phyloP scores from a whole-genome alignment of 805 yeast species.

The Ogataea methylovora region DNA sequence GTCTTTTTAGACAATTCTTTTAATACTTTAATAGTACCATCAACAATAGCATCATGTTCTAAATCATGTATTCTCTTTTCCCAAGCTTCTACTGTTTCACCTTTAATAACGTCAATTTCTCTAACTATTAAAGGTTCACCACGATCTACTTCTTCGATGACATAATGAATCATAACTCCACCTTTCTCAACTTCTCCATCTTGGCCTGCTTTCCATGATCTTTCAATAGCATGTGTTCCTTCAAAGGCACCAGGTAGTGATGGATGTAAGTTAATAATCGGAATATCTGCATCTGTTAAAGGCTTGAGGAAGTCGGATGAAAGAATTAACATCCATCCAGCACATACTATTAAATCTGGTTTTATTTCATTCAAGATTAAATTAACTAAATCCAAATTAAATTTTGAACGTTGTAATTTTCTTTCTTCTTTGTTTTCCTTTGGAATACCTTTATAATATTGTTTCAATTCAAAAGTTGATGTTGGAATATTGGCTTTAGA shows the following conservation, averaged over 20 bases:
- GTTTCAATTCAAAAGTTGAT: conserved; percentile 59
- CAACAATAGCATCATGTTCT: conserved; percentile 91
- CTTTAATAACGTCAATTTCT: conserved; percentile 62
- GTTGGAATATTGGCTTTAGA: conserved; percentile 62
- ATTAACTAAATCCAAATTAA: conserved; percentile 73
- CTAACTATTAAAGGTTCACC: conserved; percentile 86
- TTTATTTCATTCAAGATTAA: conserved; percentile 44
- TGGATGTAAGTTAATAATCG: conserved; percentile 91
- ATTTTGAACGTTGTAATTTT: conserved; percentile 51
- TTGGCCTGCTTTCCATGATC: conserved; percentile 95
- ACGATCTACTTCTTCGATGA: conserved; percentile 91
- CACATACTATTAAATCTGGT: conserved; percentile 91
- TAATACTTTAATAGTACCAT: conserved; percentile 70
- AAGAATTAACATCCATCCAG: conserved; percentile 96
- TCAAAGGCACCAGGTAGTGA: conserved; percentile 97
- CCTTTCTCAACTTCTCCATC: conserved; percentile 67
- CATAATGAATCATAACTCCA: conserved; percentile 95
- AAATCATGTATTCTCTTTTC: conserved; percentile 73
- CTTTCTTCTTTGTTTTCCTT: conserved; percentile 60
- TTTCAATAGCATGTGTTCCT: conserved; percentile 93
- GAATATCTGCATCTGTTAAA: conserved; percentile 49
- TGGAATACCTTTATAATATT: conserved; percentile 68
- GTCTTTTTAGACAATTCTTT: too few relatives aligned
- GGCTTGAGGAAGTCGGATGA: conserved; percentile 71
- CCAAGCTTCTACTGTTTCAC: conserved; percentile 72